phyloP scores from a whole-genome alignment of 169 alveolate species.

The Plasmodium coatneyi region DNA sequence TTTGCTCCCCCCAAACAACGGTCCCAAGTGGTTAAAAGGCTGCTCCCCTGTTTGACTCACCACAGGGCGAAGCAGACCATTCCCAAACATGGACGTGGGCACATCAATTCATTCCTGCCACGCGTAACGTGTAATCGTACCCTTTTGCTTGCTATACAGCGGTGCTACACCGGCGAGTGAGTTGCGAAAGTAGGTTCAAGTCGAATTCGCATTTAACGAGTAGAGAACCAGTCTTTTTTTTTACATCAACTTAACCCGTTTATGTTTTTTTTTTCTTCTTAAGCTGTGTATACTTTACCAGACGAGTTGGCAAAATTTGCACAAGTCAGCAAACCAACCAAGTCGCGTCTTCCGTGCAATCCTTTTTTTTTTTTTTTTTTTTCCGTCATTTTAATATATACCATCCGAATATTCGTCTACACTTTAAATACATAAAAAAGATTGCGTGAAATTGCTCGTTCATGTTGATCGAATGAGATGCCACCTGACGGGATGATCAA shows the following conservation, averaged over 20 bases:
- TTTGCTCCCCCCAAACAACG: background rate
- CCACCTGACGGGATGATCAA: background rate
- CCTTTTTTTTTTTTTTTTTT: background rate
- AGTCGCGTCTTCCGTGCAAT: background rate
- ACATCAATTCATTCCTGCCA: background rate
- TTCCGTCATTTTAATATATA: background rate
- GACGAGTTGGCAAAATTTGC: background rate
- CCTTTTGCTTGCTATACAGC: background rate
- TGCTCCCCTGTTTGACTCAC: constrained; percentile 8
- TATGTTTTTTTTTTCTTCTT: background rate
- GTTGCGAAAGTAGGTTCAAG: background rate
- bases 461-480: background rate
- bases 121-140: background rate
- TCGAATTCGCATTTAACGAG: background rate
- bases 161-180: background rate
- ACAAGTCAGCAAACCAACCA: background rate
- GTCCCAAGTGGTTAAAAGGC: constrained; percentile 3
- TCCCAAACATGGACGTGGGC: background rate
- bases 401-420: background rate
- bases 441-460: background rate
- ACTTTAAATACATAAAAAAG: background rate
- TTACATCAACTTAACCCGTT: no score
- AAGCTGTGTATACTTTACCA: background rate
- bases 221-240: background rate
- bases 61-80: constrained; percentile 21